Conservation (phyloP, 1,139 yeast species). For the Lodderomyces margitis region DNA sequence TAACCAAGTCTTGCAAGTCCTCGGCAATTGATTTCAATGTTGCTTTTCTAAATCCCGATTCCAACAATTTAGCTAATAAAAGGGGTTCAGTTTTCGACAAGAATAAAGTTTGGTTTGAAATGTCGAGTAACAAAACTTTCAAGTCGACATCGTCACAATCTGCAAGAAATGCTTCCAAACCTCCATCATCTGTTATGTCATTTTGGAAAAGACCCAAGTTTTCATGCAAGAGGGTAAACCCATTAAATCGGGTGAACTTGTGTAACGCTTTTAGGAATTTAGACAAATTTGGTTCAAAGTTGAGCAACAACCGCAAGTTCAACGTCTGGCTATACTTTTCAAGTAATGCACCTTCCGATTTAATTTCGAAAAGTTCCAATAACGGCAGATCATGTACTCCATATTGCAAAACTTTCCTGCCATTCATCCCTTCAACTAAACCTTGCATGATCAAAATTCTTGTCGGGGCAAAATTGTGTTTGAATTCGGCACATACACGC, state of each 20-base stretch:
- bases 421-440: conserved; percentile 49
- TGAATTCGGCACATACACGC: conserved; percentile 43
- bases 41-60: conserved; percentile 13
- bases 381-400: conserved; percentile 34
- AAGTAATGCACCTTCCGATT: conserved; percentile 60
- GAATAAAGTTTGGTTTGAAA: conserved; percentile 2
- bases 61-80: conserved; percentile 23
- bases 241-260: conserved; percentile 45
- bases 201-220: conserved; percentile 25
- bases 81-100: conserved; percentile 3
- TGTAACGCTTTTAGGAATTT: conserved; percentile 28
- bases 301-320: conserved; percentile 45
- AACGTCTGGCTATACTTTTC: conserved; percentile 51
- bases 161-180: not conserved
- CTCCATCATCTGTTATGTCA: not conserved
- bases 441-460: conserved; percentile 64
- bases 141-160: conserved; percentile 7
- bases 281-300: conserved; percentile 20
- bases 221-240: conserved; percentile 29
- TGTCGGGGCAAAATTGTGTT: conserved; percentile 68
- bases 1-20: conserved; percentile 4
- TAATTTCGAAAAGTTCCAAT: conserved; percentile 47
- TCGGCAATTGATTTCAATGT: conserved; percentile 5
- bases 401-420: conserved; percentile 23
- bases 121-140: conserved; percentile 11